These are phyloP conservation scores for Neonectria punicea DNA, from an alignment of 2,329 filamentous ascomycete genomes.

Conservation along the genomic window DNA sequence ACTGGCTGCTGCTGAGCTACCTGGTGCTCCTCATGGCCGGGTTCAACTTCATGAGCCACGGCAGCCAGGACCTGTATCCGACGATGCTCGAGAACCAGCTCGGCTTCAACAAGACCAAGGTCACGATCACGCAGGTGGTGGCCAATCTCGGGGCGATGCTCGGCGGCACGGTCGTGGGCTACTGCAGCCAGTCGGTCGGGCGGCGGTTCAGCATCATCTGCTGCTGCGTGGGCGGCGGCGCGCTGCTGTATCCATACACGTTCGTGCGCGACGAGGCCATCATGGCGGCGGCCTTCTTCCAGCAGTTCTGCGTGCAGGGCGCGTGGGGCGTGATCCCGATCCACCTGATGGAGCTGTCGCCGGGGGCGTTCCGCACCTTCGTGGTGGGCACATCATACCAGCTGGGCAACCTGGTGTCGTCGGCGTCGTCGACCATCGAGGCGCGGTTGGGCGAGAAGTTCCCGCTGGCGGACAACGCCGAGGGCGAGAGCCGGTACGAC, in stretches of 20 bases:
- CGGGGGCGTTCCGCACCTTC: slow-evolving; percentile 77
- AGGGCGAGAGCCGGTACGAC: slow-evolving; percentile 66
- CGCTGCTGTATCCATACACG: slow-evolving; percentile 85
- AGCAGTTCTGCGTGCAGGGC: slow-evolving; percentile 82
- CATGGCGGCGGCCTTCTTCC: slow-evolving; percentile 85
- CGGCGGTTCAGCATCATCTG: slow-evolving; percentile 75
- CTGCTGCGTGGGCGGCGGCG: slow-evolving; percentile 73
- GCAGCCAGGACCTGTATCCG: slow-evolving; percentile 72
- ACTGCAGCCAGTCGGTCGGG: slow-evolving; percentile 74
- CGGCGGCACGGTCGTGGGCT: slow-evolving; percentile 75
- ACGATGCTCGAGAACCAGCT: slow-evolving; percentile 69
- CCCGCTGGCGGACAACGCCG: slow-evolving; percentile 69
- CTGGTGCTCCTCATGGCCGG: slow-evolving; percentile 88
- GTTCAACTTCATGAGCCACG: slow-evolving; percentile 92
- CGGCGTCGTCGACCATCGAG: slow-evolving; percentile 79
- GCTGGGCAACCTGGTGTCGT: slow-evolving; percentile 78
- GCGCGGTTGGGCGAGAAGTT: slow-evolving; percentile 79
- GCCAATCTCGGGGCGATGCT: slow-evolving; percentile 77
- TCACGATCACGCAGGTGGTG: slow-evolving; percentile 78
- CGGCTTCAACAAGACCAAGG: slow-evolving; percentile 60
- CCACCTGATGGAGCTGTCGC: slow-evolving; percentile 80
- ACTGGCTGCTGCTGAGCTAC: slow-evolving; percentile 85
- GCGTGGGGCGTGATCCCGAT: slow-evolving; percentile 83
- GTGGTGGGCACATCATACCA: slow-evolving; percentile 81
- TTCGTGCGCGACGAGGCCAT: slow-evolving; percentile 71